Evolutionary conservation across 2,329 filamentous ascomycete species (phyloP).

Genomic region (Meredithiella fracta): DNA sequence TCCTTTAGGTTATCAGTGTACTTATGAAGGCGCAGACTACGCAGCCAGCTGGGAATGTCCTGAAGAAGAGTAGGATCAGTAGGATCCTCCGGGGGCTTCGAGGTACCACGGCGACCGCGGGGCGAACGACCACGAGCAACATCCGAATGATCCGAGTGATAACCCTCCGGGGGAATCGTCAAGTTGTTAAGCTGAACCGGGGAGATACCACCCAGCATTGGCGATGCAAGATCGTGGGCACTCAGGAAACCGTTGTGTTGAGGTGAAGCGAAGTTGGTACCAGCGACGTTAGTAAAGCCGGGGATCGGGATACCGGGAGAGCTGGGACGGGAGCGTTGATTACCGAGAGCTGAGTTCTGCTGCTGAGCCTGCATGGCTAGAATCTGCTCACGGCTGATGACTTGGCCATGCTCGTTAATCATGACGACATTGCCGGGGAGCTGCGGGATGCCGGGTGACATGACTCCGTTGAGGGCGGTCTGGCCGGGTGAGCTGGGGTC

Average conservation of each 20-base stretch:
- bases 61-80: constrained; percentile 80
- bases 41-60: constrained; percentile 91
- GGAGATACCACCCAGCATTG: constrained; percentile 54
- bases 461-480: constrained; percentile 20
- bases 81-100: constrained; percentile 93
- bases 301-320: constrained; percentile 71
- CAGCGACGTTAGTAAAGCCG: constrained; percentile 20
- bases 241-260: constrained; percentile 90
- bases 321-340: constrained; percentile 67
- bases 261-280: constrained; percentile 64
- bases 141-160: constrained; percentile 86
- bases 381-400: constrained; percentile 72
- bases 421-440: constrained; percentile 71
- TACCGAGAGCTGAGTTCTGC: constrained; percentile 39
- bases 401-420: constrained; percentile 85
- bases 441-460: constrained; percentile 36
- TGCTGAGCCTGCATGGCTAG: constrained; percentile 60
- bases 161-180: constrained; percentile 60
- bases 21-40: constrained; percentile 89
- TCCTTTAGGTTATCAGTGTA: constrained; percentile 98
- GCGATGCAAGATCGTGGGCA: constrained; percentile 62
- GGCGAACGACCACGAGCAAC: constrained; percentile 82
- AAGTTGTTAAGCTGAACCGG: constrained; percentile 57
- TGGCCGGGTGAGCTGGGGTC: constrained; percentile 48
- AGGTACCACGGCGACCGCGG: constrained; percentile 79